Percentiles rank a stretch among this genome's conserved stretches.
phyloP scores from a whole-genome alignment of 2,329 filamentous ascomycete genomes.

The Trichoderma polysporum region DNA sequence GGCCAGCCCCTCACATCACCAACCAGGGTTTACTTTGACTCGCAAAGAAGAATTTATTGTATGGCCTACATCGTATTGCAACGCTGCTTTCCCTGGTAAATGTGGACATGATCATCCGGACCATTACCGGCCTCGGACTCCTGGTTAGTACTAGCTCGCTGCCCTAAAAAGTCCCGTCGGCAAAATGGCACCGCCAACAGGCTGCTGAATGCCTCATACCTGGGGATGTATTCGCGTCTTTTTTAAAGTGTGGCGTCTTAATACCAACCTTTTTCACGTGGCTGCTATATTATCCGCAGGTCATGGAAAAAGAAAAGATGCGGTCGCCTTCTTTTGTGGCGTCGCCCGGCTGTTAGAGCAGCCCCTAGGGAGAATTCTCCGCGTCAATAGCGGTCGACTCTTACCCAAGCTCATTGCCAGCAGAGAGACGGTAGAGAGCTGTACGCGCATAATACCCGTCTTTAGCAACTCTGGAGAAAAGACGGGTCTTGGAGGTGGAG shows the following conservation, averaged over 20 bases:
- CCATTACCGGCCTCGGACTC: constrained; percentile 14
- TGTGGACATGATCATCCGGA: constrained; percentile 19
- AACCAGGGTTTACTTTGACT: constrained; percentile 11
- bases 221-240: background rate
- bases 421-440: background rate
- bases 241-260: constrained; percentile 1
- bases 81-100: background rate
- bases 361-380: constrained; percentile 1
- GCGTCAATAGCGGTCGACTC: background rate
- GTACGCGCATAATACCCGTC: constrained; percentile 2
- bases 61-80: constrained; percentile 11
- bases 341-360: background rate
- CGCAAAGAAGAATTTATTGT: background rate
- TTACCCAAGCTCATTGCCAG: background rate
- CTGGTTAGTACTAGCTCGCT: constrained; percentile 12
- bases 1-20: constrained; percentile 17
- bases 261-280: background rate
- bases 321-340: background rate
- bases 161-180: constrained; percentile 9
- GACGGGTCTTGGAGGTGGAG: constrained; percentile 12
- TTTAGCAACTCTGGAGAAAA: constrained; percentile 20
- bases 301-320: background rate
- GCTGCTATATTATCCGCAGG: background rate
- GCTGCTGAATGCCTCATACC: background rate
- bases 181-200: background rate